A percentile compares a stretch with the other conserved stretches of the same genome.
Evolutionary conservation across 331 rosid genomes (phyloP).

Genomic region (Saraca asoca): DNA sequence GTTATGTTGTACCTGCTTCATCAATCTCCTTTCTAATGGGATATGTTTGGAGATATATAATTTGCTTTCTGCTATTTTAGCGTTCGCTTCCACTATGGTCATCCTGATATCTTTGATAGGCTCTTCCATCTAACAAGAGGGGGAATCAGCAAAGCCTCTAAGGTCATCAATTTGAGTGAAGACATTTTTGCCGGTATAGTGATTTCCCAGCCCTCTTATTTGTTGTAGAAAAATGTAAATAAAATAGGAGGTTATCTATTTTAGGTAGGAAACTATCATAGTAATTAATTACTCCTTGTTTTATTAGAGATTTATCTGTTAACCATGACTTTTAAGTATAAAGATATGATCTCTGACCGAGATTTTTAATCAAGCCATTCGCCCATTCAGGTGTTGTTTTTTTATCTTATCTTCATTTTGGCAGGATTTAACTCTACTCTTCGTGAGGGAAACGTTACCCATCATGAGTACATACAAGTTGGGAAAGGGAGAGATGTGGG

Average conservation of each 20-base stretch:
- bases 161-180: constrained; percentile 95
- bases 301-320: no score
- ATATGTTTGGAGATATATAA: constrained; percentile 15
- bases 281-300: no score
- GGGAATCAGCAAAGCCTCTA: constrained; percentile 94
- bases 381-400: no score
- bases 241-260: no score
- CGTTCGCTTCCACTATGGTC: constrained; percentile 99
- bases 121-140: constrained; percentile 97
- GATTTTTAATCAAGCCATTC: no score
- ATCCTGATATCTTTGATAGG: constrained; percentile 95
- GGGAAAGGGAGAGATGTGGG: constrained; percentile 99
- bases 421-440: no score
- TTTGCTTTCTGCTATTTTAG: constrained; percentile 46
- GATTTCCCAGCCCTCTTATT: constrained; percentile 9
- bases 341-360: no score
- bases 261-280: no score
- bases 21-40: background rate
- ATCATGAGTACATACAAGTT: constrained; percentile 98
- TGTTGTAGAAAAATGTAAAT: no score
- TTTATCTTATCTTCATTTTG: constrained; percentile 26
- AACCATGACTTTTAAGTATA: no score
- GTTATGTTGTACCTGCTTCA: background rate
- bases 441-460: constrained; percentile 99
- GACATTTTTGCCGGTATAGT: constrained; percentile 93